Conservation (phyloP, 805 yeast genomes). For the Helenozyma rhizophorensis region DNA sequence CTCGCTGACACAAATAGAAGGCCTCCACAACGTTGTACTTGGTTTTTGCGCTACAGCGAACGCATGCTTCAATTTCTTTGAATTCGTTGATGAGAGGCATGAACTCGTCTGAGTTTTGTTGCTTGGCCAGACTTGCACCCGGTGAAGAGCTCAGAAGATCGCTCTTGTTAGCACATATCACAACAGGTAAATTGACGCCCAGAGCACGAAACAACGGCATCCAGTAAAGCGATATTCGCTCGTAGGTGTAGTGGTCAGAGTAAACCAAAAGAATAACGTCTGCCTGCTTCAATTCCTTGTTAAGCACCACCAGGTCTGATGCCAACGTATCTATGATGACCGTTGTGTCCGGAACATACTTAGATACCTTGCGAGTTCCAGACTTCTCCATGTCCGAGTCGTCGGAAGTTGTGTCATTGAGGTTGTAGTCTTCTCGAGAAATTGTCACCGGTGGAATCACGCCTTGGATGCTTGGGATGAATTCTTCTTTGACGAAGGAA, state of each 20-base stretch:
- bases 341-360: constrained; percentile 46
- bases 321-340: constrained; percentile 78
- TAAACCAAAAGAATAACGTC: constrained; percentile 94
- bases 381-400: constrained; percentile 8
- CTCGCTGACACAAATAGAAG: constrained; percentile 87
- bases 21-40: constrained; percentile 85
- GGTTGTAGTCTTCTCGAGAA: constrained; percentile 60
- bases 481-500: constrained; percentile 75
- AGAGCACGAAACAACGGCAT: constrained; percentile 86
- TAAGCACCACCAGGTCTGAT: constrained; percentile 56
- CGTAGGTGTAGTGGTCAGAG: constrained; percentile 91
- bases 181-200: constrained; percentile 94
- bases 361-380: constrained; percentile 15
- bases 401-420: constrained; percentile 13
- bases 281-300: constrained; percentile 73
- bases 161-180: constrained; percentile 79
- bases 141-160: constrained; percentile 31
- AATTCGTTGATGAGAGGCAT: constrained; percentile 82
- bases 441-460: constrained; percentile 81
- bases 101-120: constrained; percentile 65
- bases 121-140: constrained; percentile 24
- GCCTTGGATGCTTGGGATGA: constrained; percentile 63
- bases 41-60: constrained; percentile 82
- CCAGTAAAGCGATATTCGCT: constrained; percentile 90
- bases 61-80: constrained; percentile 91